Conservation (phyloP, 805 yeast genomes). For the Groenewaldozyma salmanticensis region DNA sequence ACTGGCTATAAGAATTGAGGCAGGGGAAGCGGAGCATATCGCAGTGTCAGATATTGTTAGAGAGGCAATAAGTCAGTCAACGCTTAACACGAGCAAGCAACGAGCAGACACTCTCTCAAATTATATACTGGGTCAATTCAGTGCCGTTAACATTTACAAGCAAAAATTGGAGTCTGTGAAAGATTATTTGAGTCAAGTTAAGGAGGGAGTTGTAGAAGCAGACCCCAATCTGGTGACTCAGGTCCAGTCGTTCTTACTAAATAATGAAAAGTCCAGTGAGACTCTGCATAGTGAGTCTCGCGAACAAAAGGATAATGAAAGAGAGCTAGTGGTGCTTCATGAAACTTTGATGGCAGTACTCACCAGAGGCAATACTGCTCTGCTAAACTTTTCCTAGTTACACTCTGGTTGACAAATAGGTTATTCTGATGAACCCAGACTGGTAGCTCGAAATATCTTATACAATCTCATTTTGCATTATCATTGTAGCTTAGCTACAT, state of each 20-base stretch:
- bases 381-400: no score
- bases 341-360: conserved; percentile 19
- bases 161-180: conserved; percentile 14
- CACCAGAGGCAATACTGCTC: conserved; percentile 14
- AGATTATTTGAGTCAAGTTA: conserved; percentile 15
- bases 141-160: conserved; percentile 19
- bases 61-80: conserved; percentile 7
- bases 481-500: no score
- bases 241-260: conserved; percentile 15
- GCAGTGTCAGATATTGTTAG: conserved; percentile 23
- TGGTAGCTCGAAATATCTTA: no score
- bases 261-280: conserved; percentile 1
- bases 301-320: conserved; percentile 5
- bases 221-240: conserved; percentile 17
- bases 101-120: no score
- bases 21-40: conserved; percentile 24
- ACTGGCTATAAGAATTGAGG: conserved; percentile 16
- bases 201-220: conserved; percentile 7
- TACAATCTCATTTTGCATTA: no score
- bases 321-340: conserved; percentile 19
- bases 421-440: no score
- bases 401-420: no score
- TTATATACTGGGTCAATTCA: conserved; percentile 15
- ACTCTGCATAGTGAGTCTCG: conserved; percentile 6
- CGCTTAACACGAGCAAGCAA: no score